Base-by-base conservation (phyloP, 2,329 filamentous ascomycete genomes). In the Epicoccum nigrum region DNA sequence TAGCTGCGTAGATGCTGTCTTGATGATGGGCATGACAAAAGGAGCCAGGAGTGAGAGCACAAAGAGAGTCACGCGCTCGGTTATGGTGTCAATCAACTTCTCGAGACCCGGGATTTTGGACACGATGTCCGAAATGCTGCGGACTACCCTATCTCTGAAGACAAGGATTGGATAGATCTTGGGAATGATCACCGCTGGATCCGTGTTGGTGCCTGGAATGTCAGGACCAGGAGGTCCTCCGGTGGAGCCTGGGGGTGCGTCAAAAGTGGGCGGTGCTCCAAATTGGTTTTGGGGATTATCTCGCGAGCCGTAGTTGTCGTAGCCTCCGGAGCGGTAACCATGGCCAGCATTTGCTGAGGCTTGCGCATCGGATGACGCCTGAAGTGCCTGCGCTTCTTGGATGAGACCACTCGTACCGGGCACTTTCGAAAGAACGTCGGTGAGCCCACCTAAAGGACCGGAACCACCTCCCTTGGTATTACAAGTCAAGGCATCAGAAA, bases 101-200 rank as follows among this genome's bases (percentile, higher is more conserved):
- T 96, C 91, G 4, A 99, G 81, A 0, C 93, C 93, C 0, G 94
- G 94, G 31, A 99, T 88, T 77, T 95, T 97, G 64, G 92, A 86
- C 60, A 97, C 91, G 44, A 92, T 88, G 31, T 85, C 83, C 67
- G 86, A 91, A 72, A 99, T 92, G 32, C 87, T 84, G 62, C 90
- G 90, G 42, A 97, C 92, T 46, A 99, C 92, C 67, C 88, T 94
- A 78, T 99, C 94, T 53, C 93, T 85, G 79, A 97, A 99, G 54
- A 90, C 83, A 0, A 99, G 82, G 54, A 99, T 96, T 1, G 94
- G 94, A 67, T 97, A 97, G 59, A 99, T 97, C 75, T 95, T 77
- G 0, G 70, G 69, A 28, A 79, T 73, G 19, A 76, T 68, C 19
- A 69, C 73, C 17, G 75, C 67, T 2, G 76, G 76, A 47, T 97